Base-by-base conservation (phyloP, 352 stramenopile genomes). In the Pythium volutum region DNA sequence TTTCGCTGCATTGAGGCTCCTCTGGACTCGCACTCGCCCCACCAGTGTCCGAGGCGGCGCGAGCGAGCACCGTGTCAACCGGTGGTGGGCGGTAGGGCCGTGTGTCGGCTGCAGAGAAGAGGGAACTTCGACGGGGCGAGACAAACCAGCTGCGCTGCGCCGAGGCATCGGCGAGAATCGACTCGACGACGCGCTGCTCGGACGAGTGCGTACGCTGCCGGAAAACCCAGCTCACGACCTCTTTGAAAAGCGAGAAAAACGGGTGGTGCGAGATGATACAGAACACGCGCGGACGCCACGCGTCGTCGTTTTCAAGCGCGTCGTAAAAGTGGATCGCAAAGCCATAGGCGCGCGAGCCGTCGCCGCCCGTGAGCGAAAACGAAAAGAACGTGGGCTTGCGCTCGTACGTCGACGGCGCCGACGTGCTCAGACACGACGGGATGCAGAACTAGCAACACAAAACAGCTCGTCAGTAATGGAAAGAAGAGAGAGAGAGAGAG, bases 171-270 rank as follows among this genome's bases (percentile, higher is more conserved):
- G 69, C 72, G 34, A 87, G 73, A 59, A 75, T 76, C 23, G 57
- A 73, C 43, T 82, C 75, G 42, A 75, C 69, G 16, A 78, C 61
- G 18, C 60, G 59, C 20, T 66, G 47, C 41, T 82, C 64, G 15
- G 62, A 64, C 38, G 73, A 59, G 15, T 76, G 64, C 22, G 55
- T 66, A 31, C 67, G 75, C 20, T 60, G 64, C 26, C 76, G 71
- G 59, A 88, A 88, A 50, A 87, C 71, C 80, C 77, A 91, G 64
- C 79, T 88, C 47, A 89, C 68, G 55, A 91, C 60, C 42, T 89
- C 77, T 43, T 89, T 90, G 53, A 92, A 90, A 10, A 93, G 74
- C 49, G 81, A 88, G 63, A 93, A 89, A 63, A 91, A 88, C 15
- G 84, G 77, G 60, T 91, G 81, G 47, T 89, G 80, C 39, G 84